Conservation (phyloP, 139 green algal species). For the Desmodesmus armatus region DNA sequence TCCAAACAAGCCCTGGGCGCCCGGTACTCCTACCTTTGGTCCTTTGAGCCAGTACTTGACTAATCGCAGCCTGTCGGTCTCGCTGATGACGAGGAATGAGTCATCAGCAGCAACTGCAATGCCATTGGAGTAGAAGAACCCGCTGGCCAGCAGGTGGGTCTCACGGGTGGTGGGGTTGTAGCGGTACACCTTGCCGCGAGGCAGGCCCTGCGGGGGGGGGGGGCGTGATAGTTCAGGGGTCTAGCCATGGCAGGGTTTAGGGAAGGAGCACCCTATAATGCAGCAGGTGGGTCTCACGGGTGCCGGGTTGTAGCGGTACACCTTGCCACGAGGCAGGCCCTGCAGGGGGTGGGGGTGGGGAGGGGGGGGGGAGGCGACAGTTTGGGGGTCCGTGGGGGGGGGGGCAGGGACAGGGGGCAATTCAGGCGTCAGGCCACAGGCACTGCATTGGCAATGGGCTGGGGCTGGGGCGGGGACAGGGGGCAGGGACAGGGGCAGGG, state of each 20-base stretch:
- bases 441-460: no score
- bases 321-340: constrained; percentile 52
- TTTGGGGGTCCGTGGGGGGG: not conserved
- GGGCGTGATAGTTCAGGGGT: no score
- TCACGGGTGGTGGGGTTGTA: constrained; percentile 57
- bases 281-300: constrained; percentile 53
- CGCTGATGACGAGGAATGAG: constrained; percentile 62
- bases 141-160: constrained; percentile 54
- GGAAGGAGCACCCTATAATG: no score
- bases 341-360: no score
- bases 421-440: no score
- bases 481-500: no score
- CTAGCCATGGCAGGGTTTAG: no score
- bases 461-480: no score
- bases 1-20: no score
- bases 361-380: not conserved
- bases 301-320: constrained; percentile 69
- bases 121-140: constrained; percentile 75
- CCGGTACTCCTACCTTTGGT: not conserved
- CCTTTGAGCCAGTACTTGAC: constrained; percentile 64
- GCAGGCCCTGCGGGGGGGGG: constrained; percentile 48
- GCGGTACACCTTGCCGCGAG: constrained; percentile 62
- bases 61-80: constrained; percentile 57
- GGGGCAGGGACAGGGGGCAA: no score
- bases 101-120: constrained; percentile 69